phyloP scores from a whole-genome alignment of 352 stramenopile genomes.

The Phytophthora chlamydospora region DNA sequence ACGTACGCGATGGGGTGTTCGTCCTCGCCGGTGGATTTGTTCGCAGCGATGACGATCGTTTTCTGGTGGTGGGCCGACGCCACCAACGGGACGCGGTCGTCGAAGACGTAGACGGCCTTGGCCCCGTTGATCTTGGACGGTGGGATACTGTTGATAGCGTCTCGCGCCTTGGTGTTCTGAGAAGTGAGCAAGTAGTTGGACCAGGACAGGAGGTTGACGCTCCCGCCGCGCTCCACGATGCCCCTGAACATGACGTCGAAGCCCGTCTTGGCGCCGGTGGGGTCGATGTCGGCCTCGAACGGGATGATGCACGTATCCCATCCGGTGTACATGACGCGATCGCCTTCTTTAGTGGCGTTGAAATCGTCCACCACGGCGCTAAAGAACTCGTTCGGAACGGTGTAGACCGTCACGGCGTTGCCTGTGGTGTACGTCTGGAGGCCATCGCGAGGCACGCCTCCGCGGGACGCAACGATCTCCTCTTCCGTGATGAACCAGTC shows the following conservation, averaged over 20 bases:
- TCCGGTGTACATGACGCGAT: constrained; percentile 39
- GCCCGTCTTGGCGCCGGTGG: constrained; percentile 22
- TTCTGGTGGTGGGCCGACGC: constrained; percentile 62
- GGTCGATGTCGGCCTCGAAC: constrained; percentile 35
- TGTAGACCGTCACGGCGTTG: constrained; percentile 47
- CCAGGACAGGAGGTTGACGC: constrained; percentile 51
- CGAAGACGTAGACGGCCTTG: constrained; percentile 45
- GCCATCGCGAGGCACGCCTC: constrained; percentile 42
- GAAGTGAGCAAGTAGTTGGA: constrained; percentile 39
- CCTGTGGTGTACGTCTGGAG: constrained; percentile 33
- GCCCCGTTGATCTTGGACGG: constrained; percentile 26
- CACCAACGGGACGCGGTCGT: constrained; percentile 43
- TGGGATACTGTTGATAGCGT: constrained; percentile 45
- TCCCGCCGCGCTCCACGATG: constrained; percentile 34
- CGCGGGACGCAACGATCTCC: constrained; percentile 52
- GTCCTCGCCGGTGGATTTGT: constrained; percentile 2
- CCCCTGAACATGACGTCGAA: constrained; percentile 36
- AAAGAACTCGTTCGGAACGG: constrained; percentile 46
- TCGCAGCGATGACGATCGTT: constrained; percentile 36
- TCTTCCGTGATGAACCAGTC: constrained; percentile 59
- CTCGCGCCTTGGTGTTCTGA: constrained; percentile 42
- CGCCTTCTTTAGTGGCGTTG: constrained; percentile 7
- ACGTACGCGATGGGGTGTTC: constrained; percentile 50
- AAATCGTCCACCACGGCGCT: constrained; percentile 45
- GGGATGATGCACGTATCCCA: constrained; percentile 47